A percentile compares a stretch with the other conserved stretches of the same genome.
Conservation (phyloP, 179 eudicot genomes). For the Silene vulgaris region DNA sequence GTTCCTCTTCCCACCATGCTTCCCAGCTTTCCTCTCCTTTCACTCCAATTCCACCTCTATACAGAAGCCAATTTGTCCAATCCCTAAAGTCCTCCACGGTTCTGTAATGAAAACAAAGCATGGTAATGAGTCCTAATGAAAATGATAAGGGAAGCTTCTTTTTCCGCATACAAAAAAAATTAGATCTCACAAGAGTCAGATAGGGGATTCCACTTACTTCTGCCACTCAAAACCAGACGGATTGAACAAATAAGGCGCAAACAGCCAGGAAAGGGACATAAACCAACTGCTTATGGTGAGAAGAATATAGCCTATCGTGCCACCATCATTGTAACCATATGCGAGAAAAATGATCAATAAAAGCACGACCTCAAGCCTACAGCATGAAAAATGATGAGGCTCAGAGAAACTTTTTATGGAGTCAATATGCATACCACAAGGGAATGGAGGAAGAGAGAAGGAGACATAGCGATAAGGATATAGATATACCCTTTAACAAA, state of each 20-base stretch:
- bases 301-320: conserved; percentile 73
- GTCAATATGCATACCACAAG: not conserved
- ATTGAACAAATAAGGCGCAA: conserved; percentile 93
- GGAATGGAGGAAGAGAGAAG: not conserved
- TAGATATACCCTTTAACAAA: conserved; percentile 79
- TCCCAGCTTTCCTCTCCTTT: conserved; percentile 99
- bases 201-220: conserved; percentile 53
- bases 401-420: not conserved
- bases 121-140: not conserved
- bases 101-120: conserved; percentile 33
- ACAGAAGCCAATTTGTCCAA: conserved; percentile 99
- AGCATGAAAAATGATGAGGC: conserved; percentile 11
- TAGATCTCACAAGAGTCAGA: not conserved
- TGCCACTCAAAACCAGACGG: conserved; percentile 99
- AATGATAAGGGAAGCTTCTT: not conserved
- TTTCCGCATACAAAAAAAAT: not conserved
- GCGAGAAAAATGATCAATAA: conserved; percentile 74
- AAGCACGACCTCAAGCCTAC: conserved; percentile 82
- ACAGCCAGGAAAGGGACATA: conserved; percentile 93
- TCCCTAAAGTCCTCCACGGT: conserved; percentile 91
- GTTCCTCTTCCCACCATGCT: conserved; percentile 99
- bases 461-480: conserved; percentile 16
- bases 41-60: conserved; percentile 97
- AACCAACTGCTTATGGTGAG: conserved; percentile 92
- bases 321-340: conserved; percentile 65